These are phyloP conservation scores for Hysterangium stoloniferum DNA, from an alignment of 768 basidiomycete genomes.

Conservation along the genomic window DNA sequence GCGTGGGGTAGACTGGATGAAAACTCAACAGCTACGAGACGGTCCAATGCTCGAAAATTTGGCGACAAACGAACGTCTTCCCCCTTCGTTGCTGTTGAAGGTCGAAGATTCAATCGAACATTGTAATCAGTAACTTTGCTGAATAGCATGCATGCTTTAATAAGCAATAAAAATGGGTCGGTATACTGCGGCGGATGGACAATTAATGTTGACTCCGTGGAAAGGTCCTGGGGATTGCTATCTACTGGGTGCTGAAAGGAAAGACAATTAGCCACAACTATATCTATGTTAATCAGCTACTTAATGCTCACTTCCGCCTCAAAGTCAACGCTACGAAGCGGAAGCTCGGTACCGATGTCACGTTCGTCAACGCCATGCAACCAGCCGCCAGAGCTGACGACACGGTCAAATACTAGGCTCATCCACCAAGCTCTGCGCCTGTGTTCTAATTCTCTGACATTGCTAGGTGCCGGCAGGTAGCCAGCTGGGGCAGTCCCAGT, in stretches of 20 bases:
- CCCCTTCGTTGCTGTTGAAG: constrained; percentile 53
- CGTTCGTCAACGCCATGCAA: constrained; percentile 78
- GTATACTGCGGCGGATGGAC: constrained; percentile 71
- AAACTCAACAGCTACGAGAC: constrained; percentile 59
- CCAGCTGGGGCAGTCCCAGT: constrained; percentile 64
- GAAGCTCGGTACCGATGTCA: constrained; percentile 79
- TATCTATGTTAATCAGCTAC: background rate
- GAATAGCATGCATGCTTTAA: constrained; percentile 81
- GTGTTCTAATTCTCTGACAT: constrained; percentile 66
- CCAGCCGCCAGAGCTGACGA: constrained; percentile 78
- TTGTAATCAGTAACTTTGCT: constrained; percentile 82
- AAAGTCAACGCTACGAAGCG: constrained; percentile 67
- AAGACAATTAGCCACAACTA: constrained; percentile 14
- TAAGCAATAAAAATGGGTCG: constrained; percentile 72
- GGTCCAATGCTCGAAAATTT: constrained; percentile 62
- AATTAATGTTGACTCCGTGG: constrained; percentile 54
- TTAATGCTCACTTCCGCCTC: constrained; percentile 52
- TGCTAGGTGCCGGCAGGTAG: constrained; percentile 74
- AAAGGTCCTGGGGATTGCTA: constrained; percentile 71
- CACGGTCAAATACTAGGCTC: constrained; percentile 81
- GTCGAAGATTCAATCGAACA: constrained; percentile 64
- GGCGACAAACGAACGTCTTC: constrained; percentile 16
- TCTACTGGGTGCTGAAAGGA: constrained; percentile 44
- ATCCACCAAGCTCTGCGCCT: constrained; percentile 87
- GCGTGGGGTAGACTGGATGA: constrained; percentile 61